A percentile compares a stretch with the other conserved stretches of the same genome.
These are phyloP conservation scores for Melastoma candidum DNA, from an alignment of 441 rosid genomes.

Conservation along the genomic window DNA sequence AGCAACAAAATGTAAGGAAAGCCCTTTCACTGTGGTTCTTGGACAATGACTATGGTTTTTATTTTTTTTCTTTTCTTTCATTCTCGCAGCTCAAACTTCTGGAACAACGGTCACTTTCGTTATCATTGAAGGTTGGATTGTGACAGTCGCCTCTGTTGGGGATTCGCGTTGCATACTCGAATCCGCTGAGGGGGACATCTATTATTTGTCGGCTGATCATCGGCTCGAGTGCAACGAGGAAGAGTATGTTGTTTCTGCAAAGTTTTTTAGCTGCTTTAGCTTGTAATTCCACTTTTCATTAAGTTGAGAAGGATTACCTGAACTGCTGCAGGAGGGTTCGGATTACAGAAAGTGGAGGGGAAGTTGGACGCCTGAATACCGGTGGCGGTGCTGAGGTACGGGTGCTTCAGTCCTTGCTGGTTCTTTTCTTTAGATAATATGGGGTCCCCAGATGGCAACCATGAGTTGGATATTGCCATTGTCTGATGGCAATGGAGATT, in stretches of 20 bases:
- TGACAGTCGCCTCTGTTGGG: conserved; percentile 98
- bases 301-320: conserved; percentile 8
- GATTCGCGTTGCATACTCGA: conserved; percentile 97
- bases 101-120: conserved; percentile 95
- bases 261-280: neutral
- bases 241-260: conserved; percentile 52
- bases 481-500: too few species aligned
- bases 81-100: conserved; percentile 68
- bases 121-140: conserved; percentile 81
- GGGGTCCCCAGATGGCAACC: neutral
- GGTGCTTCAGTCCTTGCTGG: conserved; percentile 11
- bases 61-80: too few species aligned
- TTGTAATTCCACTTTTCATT: conserved; percentile 5
- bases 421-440: neutral
- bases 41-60: neutral
- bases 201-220: conserved; percentile 88
- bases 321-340: conserved; percentile 66
- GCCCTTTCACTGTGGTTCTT: neutral
- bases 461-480: neutral
- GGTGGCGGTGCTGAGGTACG: conserved; percentile 97
- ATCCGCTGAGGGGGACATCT: conserved; percentile 85
- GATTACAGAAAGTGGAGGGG: conserved; percentile 95
- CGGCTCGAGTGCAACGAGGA: conserved; percentile 88
- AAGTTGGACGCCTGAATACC: conserved; percentile 92
- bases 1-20: too few species aligned